Conservation (phyloP, 2,329 filamentous ascomycete species). For the Neonectria sp. region DNA sequence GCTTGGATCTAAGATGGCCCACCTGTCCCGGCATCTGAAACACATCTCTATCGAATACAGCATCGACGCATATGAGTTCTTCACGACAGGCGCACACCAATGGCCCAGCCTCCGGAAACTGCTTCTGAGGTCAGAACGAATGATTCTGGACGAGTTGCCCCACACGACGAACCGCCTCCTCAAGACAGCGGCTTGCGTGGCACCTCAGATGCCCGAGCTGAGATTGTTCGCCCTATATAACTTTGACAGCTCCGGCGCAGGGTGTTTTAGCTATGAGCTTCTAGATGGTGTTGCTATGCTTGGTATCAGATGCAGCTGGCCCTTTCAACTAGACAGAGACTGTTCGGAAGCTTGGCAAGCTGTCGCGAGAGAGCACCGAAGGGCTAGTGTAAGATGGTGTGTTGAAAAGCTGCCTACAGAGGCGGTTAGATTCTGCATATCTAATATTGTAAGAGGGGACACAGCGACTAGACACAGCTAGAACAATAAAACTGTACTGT, state of each 20-base stretch:
- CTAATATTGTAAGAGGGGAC: too few relatives aligned
- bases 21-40: background rate
- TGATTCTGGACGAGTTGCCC: constrained; percentile 4
- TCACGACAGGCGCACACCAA: background rate
- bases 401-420: background rate
- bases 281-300: background rate
- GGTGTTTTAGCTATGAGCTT: constrained; percentile 10
- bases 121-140: background rate
- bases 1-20: constrained; percentile 2
- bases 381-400: background rate
- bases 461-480: too few relatives aligned
- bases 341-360: constrained; percentile 8
- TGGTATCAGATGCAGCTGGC: constrained; percentile 2
- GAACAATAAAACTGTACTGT: too few relatives aligned
- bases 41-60: constrained; percentile 13
- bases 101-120: constrained; percentile 6
- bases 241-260: background rate
- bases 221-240: constrained; percentile 8
- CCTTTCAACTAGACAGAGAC: background rate
- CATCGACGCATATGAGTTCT: constrained; percentile 16
- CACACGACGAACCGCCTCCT: background rate
- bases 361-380: background rate
- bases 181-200: background rate
- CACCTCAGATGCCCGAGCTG: constrained; percentile 9
- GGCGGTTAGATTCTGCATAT: too few relatives aligned